Evolutionary conservation across 2,329 filamentous ascomycete species (phyloP), one percentile per base, ranked within the genome.

Genomic region (Clonostachys sp.): DNA sequence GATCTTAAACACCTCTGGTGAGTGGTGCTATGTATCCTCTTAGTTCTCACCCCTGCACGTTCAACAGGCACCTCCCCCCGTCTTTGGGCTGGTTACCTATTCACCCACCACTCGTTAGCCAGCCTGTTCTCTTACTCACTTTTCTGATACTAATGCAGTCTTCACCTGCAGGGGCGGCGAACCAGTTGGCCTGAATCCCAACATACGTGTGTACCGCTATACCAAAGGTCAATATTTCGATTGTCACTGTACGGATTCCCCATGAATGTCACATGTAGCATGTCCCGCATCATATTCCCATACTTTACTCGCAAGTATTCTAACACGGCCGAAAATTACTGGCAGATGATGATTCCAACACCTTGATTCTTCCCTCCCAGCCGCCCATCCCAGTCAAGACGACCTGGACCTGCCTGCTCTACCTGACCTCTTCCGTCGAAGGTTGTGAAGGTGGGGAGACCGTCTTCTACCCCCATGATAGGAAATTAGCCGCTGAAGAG

Each of bases 371-470:
- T 41, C 72, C 59, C 4, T 45, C 54, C 5, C 55, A 61, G 17
- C 57, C 56, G 16, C 61, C 63, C 1, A 52, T 61, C 30, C 56
- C 59, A 24, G 65, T 61, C 30, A 59, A 62, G 34, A 96, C 92
- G 6, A 96, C 91, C 0, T 96, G 91, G 91, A 96, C 92, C 0
- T 72, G 96, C 6, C 75, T 96, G 0, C 78, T 96, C 35, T 97
- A 96, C 61, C 77, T 96, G 47, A 94, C 88, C 1, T 89, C 86
- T 1, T 74, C 82, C 3, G 69, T 78, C 2, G 88, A 88, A 7
- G 87, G 87, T 5, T 95, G 91, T 57, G 65, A 80, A 18, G 92
- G 92, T 18, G 92, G 92, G 34, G 89, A 96, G 66, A 96, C 92
- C 0, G 89, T 94, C 34, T 96, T 96, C 65, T 95, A 95, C 61